These are phyloP conservation scores for Ormosia semicastrata DNA, from an alignment of 306 rosid genomes.

Conservation along the genomic window DNA sequence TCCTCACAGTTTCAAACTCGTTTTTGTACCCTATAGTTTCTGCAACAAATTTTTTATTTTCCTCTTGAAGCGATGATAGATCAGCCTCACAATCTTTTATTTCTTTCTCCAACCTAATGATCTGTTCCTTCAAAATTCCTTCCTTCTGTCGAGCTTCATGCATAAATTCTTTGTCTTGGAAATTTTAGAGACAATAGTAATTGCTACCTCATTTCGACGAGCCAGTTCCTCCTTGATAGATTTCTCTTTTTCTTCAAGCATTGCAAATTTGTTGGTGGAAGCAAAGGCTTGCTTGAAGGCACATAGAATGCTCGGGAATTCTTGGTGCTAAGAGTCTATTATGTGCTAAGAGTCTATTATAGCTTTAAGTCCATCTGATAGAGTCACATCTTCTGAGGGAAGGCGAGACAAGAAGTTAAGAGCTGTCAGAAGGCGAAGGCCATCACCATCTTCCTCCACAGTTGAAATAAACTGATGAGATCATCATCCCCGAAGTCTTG, in stretches of 20 bases:
- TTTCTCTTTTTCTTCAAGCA: too few relatives aligned
- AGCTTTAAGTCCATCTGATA: constrained; percentile 10
- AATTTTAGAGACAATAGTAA: neutral
- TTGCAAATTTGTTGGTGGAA: neutral
- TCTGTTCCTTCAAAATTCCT: neutral
- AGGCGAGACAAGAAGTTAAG: constrained; percentile 35
- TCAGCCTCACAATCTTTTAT: neutral
- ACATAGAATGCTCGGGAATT: constrained; percentile 15
- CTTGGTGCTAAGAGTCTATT: too few relatives aligned
- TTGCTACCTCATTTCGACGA: neutral
- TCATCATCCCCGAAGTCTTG: neutral
- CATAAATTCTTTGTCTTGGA: neutral
- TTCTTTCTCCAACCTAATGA: constrained; percentile 15
- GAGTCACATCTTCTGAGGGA: constrained; percentile 6
- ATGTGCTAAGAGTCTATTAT: constrained; percentile 2
- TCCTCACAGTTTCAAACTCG: constrained; percentile 5
- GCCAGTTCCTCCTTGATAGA: too few relatives aligned
- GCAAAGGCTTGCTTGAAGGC: constrained; percentile 28
- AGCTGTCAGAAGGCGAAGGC: constrained; percentile 14
- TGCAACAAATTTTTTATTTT: constrained; percentile 3
- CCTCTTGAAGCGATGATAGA: constrained; percentile 10
- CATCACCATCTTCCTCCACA: neutral
- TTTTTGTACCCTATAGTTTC: neutral
- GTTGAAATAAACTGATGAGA: neutral
- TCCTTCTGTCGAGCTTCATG: too few relatives aligned